Conservation (phyloP, 768 basidiomycete genomes). For the Lyophyllum semitale region DNA sequence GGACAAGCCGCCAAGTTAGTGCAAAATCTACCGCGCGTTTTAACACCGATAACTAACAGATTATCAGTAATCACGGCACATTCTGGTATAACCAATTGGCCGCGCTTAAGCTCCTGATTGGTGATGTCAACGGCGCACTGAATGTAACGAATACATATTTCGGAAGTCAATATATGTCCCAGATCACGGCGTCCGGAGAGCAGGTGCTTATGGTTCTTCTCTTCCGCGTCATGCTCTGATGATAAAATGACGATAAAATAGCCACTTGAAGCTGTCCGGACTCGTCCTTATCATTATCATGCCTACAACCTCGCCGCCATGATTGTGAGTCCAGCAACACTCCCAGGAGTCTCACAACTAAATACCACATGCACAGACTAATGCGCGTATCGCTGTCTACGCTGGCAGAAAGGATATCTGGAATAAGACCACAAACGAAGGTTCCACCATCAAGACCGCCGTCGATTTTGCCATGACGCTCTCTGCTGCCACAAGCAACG, state of each 20-base stretch:
- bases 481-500: constrained; percentile 28
- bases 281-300: constrained; percentile 67
- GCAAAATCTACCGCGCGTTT: background rate
- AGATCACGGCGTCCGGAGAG: constrained; percentile 60
- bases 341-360: background rate
- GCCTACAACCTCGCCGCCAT: constrained; percentile 70
- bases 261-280: constrained; percentile 63
- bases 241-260: constrained; percentile 26
- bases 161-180: constrained; percentile 44
- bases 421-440: constrained; percentile 48
- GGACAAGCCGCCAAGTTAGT: constrained; percentile 50
- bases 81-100: constrained; percentile 66
- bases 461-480: constrained; percentile 59
- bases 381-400: constrained; percentile 54
- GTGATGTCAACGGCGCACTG: constrained; percentile 50
- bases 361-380: constrained; percentile 41
- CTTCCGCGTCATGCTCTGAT: too few relatives aligned
- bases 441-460: constrained; percentile 59
- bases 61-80: constrained; percentile 61
- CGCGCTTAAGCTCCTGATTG: constrained; percentile 54
- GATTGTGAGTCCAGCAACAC: constrained; percentile 45
- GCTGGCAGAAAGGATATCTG: constrained; percentile 47
- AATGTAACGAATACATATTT: constrained; percentile 53
- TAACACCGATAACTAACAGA: background rate
- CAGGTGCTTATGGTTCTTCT: constrained; percentile 36